Evolutionary conservation across 2,329 filamentous ascomycete genomes (phyloP).

Genomic region (Neospermospora avenae): DNA sequence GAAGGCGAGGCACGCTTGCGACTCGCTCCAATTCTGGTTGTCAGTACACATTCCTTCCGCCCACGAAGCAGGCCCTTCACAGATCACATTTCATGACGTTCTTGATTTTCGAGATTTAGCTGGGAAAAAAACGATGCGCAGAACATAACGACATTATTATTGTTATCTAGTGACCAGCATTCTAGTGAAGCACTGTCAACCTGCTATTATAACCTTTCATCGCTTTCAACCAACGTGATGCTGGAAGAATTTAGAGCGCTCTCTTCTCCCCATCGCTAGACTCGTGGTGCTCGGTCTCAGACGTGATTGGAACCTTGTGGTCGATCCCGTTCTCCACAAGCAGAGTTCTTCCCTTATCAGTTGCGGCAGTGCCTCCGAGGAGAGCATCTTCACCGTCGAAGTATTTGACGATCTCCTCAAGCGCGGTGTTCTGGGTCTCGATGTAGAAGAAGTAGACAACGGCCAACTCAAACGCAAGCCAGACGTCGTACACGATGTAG

Average conservation of each 20-base stretch:
- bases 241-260: neutral
- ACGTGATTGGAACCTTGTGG: neutral
- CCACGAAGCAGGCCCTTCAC: too few species aligned
- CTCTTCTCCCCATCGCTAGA: neutral
- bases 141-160: neutral
- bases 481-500: constrained; percentile 42
- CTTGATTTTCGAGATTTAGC: neutral
- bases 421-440: constrained; percentile 42
- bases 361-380: constrained; percentile 26
- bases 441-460: constrained; percentile 37
- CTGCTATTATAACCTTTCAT: neutral
- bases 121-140: neutral
- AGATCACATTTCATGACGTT: neutral
- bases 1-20: too few species aligned
- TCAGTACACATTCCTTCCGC: neutral
- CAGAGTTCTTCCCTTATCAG: constrained; percentile 22
- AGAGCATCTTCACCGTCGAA: constrained; percentile 43
- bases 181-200: neutral
- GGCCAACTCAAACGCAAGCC: constrained; percentile 29
- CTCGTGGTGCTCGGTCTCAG: constrained; percentile 3
- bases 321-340: constrained; percentile 19
- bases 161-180: neutral
- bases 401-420: constrained; percentile 44
- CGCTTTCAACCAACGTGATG: neutral
- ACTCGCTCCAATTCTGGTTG: neutral